Evolutionary conservation across 176 grass and related monocot species (phyloP).

Genomic region (Puya raimondii): DNA sequence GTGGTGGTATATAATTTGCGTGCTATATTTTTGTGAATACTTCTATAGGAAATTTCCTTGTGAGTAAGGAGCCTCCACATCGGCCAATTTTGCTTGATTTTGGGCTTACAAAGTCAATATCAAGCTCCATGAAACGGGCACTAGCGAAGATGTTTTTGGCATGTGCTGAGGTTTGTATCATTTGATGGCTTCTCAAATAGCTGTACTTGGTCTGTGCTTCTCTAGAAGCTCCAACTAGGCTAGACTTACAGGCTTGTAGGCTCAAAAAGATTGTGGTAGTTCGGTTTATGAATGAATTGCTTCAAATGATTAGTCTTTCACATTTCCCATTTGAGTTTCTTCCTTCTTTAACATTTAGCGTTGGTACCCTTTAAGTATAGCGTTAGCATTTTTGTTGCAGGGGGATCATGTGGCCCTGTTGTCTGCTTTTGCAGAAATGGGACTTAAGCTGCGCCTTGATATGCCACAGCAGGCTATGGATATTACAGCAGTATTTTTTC

Average conservation of each 20-base stretch:
- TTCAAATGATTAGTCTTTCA: no score
- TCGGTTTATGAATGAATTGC: no score
- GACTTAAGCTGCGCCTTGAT: conserved; percentile 90
- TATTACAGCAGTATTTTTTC: conserved; percentile 74
- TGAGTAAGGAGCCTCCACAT: conserved; percentile 88
- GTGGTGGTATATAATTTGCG: background rate
- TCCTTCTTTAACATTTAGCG: background rate
- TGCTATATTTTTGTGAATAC: conserved; percentile 6
- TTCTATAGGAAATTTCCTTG: conserved; percentile 87
- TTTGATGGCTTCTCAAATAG: background rate
- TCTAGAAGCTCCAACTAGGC: no score
- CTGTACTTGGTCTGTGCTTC: background rate
- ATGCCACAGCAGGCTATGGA: conserved; percentile 95
- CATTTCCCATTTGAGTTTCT: background rate
- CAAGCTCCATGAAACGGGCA: conserved; percentile 71
- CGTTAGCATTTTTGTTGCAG: conserved; percentile 30
- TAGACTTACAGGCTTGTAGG: background rate
- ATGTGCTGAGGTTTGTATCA: conserved; percentile 64
- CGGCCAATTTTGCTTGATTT: conserved; percentile 93
- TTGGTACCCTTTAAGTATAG: background rate
- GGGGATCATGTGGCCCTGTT: conserved; percentile 88
- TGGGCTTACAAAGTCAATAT: conserved; percentile 86
- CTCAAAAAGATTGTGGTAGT: background rate
- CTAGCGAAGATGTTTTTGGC: conserved; percentile 98
- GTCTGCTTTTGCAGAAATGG: conserved; percentile 92